Base-by-base conservation (phyloP, 2,329 filamentous ascomycete genomes). In the Ophiostoma pallidulum region DNA sequence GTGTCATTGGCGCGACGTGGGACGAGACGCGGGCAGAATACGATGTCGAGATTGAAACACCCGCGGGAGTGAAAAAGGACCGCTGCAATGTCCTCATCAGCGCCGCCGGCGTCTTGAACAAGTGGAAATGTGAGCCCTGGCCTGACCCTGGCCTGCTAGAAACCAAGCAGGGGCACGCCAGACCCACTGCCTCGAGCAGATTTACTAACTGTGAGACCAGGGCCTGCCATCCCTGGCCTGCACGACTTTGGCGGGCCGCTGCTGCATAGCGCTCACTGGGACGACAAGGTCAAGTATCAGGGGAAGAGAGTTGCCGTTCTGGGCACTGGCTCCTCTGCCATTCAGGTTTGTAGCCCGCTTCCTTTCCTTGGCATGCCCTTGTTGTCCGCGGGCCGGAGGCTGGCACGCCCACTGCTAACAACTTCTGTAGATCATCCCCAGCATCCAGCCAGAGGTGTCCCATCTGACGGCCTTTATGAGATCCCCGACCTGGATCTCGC, bases 1-100 rank as follows among this genome's bases (percentile, higher is more conserved):
- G 65, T 44, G 68, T 74, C 1, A 57, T 66, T 26, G 64, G 63
- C 47, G 66, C 62, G 4, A 54, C 48, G 2, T 75, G 71, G 72
- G 59, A 70, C 49, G 69, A 71, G 50, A 52, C 59, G 4, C 58
- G 58, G 19, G 64, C 64, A 3, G 55, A 64, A 7, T 73, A 69
- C 68, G 51, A 52, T 40, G 44, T 64, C n/a, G 59, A 54, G 3
- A 53, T 65, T 9, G 53, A 62, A 62, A 44, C 57, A 58, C 41
- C 26, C 41, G 12, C 57, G 53, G 37, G 48, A 53, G 22, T 49
- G 47, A 19, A 53, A 41, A 14, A 53, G 53, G 44, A 48, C 50
- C n/a, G 51, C 42, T 37, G 44, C 28, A 31, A 56, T 37, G 41
- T 56, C 13, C 43, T 57, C 10, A 57, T 51, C 36, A 51, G 53